Percentiles rank a stretch among this genome's conserved stretches.
phyloP scores from a whole-genome alignment of 2,329 filamentous ascomycete species.

The Huntiella abstrusa region DNA sequence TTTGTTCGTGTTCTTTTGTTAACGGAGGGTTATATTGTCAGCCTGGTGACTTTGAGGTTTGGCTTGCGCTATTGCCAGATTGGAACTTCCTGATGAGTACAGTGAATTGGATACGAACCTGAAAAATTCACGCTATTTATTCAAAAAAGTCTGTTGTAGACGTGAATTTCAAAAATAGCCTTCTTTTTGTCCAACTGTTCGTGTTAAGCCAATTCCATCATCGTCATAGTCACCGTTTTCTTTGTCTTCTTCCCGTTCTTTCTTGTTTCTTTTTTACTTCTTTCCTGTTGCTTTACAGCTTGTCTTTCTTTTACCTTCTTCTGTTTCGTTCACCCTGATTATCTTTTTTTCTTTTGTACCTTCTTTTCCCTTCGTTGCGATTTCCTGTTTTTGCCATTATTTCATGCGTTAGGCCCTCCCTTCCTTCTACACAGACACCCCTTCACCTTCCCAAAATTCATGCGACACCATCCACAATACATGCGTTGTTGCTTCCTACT shows the following conservation, averaged over 20 bases:
- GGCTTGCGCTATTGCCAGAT: background rate
- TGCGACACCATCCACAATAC: background rate
- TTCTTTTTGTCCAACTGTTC: background rate
- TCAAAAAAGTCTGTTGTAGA: no score
- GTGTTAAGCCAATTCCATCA: no score
- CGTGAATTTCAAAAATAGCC: background rate
- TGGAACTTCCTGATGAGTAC: background rate
- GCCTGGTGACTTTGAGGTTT: background rate
- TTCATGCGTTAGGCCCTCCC: no score
- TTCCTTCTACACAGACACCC: no score
- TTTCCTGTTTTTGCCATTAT: background rate
- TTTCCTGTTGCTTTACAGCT: background rate
- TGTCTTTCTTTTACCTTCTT: background rate
- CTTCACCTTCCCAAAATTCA: background rate
- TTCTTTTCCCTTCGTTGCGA: background rate
- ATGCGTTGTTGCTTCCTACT: background rate
- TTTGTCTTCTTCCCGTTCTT: background rate
- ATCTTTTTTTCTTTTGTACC: background rate
- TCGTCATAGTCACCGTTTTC: background rate
- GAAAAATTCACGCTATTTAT: no score
- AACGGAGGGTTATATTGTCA: background rate
- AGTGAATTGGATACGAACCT: no score
- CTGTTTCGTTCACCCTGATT: background rate
- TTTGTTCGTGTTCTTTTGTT: conserved; percentile 1
- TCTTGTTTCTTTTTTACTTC: background rate